phyloP scores from a whole-genome alignment of 805 yeast genomes.

The Yamadazyma olivae region DNA sequence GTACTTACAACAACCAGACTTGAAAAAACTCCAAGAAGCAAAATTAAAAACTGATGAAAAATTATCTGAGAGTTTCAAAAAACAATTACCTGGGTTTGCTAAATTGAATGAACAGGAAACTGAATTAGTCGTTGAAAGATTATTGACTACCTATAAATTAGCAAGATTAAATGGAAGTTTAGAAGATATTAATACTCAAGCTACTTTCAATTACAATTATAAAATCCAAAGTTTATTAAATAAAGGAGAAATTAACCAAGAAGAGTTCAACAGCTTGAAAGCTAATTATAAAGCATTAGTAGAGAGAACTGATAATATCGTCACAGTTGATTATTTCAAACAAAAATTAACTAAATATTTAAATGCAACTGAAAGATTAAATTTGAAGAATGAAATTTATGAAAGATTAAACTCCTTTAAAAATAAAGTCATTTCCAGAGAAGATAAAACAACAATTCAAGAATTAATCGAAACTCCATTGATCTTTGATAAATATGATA shows the following conservation, averaged over 20 bases:
- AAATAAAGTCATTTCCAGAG: slow-evolving; percentile 27
- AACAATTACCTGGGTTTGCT: slow-evolving; percentile 18
- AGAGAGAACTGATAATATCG: slow-evolving; percentile 37
- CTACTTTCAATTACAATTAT: slow-evolving; percentile 50
- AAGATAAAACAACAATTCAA: slow-evolving; percentile 39
- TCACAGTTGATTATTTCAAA: slow-evolving; percentile 44
- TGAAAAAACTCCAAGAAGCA: slow-evolving; percentile 42
- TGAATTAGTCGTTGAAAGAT: slow-evolving; percentile 39
- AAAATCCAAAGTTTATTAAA: slow-evolving; percentile 40
- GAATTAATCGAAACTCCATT: slow-evolving; percentile 42
- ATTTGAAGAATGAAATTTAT: slow-evolving; percentile 19
- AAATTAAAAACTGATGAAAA: slow-evolving; percentile 32
- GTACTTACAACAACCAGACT: slow-evolving; percentile 50
- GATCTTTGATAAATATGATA: slow-evolving; percentile 35
- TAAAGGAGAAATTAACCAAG: slow-evolving; percentile 32
- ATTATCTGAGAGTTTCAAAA: slow-evolving; percentile 1
- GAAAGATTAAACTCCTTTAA: slow-evolving; percentile 18
- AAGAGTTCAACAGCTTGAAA: slow-evolving; percentile 18
- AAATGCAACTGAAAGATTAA: slow-evolving; percentile 23
- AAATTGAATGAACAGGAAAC: slow-evolving; percentile 23
- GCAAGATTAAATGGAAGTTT: slow-evolving; percentile 52
- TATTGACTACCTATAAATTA: slow-evolving; percentile 45
- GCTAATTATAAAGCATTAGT: slow-evolving; percentile 37
- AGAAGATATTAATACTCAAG: slow-evolving; percentile 56
- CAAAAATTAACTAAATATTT: slow-evolving; percentile 39